A percentile compares a stretch with the other conserved stretches of the same genome.
These are phyloP conservation scores for Marasmius oreades DNA, from an alignment of 1,284 basidiomycete species.

Conservation along the genomic window DNA sequence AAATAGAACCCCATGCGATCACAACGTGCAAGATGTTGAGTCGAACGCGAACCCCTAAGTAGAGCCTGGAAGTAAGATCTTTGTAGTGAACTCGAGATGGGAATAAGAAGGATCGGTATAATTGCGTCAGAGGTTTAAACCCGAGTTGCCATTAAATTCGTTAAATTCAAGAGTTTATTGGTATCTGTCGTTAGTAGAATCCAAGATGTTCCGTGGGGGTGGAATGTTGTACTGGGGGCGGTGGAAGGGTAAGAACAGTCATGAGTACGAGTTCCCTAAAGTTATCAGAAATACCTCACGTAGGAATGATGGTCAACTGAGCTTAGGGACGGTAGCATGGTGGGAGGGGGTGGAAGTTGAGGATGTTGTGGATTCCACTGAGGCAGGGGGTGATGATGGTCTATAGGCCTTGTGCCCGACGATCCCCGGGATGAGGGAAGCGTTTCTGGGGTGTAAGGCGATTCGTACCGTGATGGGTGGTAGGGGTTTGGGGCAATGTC, in stretches of 20 bases:
- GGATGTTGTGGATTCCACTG: constrained; percentile 44
- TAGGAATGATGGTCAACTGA: constrained; percentile 37
- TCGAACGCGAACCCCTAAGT: no score
- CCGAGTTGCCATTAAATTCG: not conserved
- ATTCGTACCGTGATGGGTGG: constrained; percentile 42
- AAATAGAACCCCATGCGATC: not conserved
- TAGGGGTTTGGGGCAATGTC: constrained; percentile 50
- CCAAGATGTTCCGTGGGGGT: not conserved
- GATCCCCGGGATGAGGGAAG: constrained; percentile 33
- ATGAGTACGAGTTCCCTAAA: constrained; percentile 3
- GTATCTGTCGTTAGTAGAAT: constrained; percentile 1
- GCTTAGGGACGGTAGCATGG: constrained; percentile 31
- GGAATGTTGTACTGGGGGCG: not conserved
- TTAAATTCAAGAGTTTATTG: constrained; percentile 1
- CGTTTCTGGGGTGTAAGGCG: constrained; percentile 32
- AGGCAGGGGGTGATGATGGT: constrained; percentile 31
- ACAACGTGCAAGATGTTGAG: constrained; percentile 1
- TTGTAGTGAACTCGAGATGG: not conserved
- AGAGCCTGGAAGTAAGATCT: not conserved
- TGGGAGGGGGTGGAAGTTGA: constrained; percentile 32
- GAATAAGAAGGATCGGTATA: constrained; percentile 1
- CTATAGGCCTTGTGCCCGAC: constrained; percentile 41
- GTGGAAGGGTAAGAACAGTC: constrained; percentile 6
- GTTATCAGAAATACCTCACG: constrained; percentile 36
- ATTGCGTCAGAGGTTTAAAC: not conserved